A percentile compares a stretch with the other conserved stretches of the same genome.
Conservation (phyloP, 257 asterid genomes). For the Linderniella brevidens region DNA sequence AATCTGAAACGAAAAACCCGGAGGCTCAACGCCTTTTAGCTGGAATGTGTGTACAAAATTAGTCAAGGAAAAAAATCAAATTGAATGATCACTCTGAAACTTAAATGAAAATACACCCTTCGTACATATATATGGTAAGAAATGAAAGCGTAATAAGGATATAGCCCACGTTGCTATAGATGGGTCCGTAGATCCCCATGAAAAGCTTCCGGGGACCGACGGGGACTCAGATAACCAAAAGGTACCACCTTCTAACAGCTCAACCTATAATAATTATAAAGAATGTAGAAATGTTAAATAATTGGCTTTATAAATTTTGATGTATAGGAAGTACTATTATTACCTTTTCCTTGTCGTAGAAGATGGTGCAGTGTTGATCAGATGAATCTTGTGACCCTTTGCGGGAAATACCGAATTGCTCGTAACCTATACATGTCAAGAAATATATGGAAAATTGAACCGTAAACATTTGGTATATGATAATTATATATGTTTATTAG, state of each 20-base stretch:
- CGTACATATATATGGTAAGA: too few relatives aligned
- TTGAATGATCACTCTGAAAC: too few relatives aligned
- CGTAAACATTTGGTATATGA: not conserved
- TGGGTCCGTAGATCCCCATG: conserved; percentile 90
- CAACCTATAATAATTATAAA: conserved; percentile 43
- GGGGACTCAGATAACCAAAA: conserved; percentile 98
- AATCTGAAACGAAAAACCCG: conserved; percentile 86
- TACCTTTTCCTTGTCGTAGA: conserved; percentile 92
- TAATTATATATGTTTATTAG: not conserved
- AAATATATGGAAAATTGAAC: not conserved
- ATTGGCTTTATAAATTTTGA: too few relatives aligned
- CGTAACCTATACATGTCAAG: conserved; percentile 43
- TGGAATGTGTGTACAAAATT: conserved; percentile 82
- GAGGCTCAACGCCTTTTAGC: conserved; percentile 92
- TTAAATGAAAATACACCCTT: too few relatives aligned
- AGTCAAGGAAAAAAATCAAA: conserved; percentile 31
- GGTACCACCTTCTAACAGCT: conserved; percentile 91
- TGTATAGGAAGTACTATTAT: too few relatives aligned
- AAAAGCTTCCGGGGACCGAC: conserved; percentile 95
- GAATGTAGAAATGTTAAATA: not conserved
- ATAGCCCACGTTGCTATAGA: conserved; percentile 96
- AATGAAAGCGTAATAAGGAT: conserved; percentile 27
- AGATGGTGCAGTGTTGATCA: conserved; percentile 83
- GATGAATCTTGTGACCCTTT: conserved; percentile 79
- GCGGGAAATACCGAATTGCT: conserved; percentile 84